These are phyloP conservation scores for Arthrinium puccinioides DNA, from an alignment of 2,329 filamentous ascomycete species.

Conservation along the genomic window DNA sequence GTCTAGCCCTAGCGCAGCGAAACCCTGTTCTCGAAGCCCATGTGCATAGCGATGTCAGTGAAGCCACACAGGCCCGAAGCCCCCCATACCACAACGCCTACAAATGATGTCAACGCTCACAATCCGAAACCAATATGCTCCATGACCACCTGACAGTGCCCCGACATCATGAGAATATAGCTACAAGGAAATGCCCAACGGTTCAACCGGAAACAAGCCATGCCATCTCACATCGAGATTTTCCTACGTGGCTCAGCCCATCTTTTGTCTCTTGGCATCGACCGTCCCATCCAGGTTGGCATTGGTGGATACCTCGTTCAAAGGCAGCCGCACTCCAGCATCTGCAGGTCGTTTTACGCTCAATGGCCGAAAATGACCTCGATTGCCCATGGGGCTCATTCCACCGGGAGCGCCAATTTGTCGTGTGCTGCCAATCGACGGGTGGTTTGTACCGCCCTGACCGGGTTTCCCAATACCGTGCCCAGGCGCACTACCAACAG, in stretches of 20 bases:
- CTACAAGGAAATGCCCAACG: too few species aligned
- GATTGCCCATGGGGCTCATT: constrained; percentile 51
- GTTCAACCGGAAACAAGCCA: too few species aligned
- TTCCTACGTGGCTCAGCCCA: constrained; percentile 24
- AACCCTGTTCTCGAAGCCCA: too few species aligned
- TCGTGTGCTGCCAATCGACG: constrained; percentile 44
- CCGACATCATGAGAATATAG: too few species aligned
- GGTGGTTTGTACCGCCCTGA: constrained; percentile 40
- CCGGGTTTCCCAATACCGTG: constrained; percentile 9
- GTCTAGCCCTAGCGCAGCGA: too few species aligned
- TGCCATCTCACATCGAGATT: too few species aligned
- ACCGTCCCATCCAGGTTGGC: constrained; percentile 19
- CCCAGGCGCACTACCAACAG: constrained; percentile 5
- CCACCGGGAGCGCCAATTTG: constrained; percentile 52
- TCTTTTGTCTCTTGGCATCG: constrained; percentile 48
- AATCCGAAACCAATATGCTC: too few species aligned
- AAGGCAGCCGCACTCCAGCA: constrained; percentile 28
- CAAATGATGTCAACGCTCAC: too few species aligned
- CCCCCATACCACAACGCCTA: too few species aligned
- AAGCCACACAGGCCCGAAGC: too few species aligned
- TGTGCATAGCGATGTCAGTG: too few species aligned
- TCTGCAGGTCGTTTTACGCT: constrained; percentile 47
- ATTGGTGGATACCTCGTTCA: constrained; percentile 46
- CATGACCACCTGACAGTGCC: too few species aligned
- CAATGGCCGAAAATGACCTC: constrained; percentile 50